Evolutionary conservation across 2,329 filamentous ascomycete genomes (phyloP).

Genomic region (Verticillium longisporum): DNA sequence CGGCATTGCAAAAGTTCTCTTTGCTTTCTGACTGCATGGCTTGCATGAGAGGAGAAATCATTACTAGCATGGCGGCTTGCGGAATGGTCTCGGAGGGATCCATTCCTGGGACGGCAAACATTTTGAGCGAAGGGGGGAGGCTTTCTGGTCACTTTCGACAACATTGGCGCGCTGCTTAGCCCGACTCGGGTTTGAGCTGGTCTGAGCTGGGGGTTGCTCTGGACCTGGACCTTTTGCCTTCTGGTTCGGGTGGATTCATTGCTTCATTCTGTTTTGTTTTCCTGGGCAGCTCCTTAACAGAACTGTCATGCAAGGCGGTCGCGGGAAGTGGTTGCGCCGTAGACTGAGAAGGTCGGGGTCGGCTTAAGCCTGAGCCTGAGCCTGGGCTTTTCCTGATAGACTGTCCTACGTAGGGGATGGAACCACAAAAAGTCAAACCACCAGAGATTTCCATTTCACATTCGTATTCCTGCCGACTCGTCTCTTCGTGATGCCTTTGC

Average conservation of each 20-base stretch:
- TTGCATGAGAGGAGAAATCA: not conserved
- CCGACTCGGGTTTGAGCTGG: not conserved
- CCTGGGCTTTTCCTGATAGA: not conserved
- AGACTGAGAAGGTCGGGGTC: not conserved
- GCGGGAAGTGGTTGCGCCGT: not conserved
- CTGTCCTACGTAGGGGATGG: not conserved
- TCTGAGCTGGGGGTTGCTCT: not conserved
- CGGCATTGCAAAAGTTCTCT: not conserved
- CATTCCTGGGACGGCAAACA: not conserved
- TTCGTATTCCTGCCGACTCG: not conserved
- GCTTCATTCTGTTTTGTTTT: too few relatives aligned
- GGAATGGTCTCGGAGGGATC: not conserved
- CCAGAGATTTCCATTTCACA: not conserved
- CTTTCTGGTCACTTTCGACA: not conserved
- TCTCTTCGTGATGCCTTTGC: not conserved
- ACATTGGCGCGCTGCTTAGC: not conserved
- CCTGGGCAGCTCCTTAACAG: not conserved
- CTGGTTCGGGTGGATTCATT: not conserved
- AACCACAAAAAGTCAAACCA: not conserved
- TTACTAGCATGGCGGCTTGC: not conserved
- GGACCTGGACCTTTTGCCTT: not conserved
- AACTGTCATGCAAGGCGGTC: not conserved
- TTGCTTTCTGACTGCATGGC: not conserved
- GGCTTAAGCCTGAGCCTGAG: not conserved
- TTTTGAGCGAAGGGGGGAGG: not conserved